A percentile compares a stretch with the other conserved stretches of the same genome.
Evolutionary conservation across 441 rosid genomes (phyloP).

Genomic region (Gossypium davidsonii): DNA sequence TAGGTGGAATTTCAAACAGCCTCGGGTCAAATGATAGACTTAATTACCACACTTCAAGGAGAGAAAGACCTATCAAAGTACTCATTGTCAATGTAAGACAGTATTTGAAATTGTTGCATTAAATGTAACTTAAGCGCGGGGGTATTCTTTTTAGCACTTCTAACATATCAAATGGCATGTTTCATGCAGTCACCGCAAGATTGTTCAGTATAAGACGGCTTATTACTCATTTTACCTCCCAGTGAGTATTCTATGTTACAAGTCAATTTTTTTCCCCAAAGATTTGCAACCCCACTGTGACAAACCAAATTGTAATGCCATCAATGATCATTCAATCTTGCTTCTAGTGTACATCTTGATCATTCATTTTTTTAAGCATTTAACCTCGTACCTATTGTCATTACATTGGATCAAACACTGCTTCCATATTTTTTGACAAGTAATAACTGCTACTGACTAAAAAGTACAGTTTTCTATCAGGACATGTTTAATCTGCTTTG

Average conservation of each 20-base stretch:
- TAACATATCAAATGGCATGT: background rate
- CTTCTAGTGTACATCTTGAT: background rate
- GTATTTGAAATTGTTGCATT: background rate
- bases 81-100: constrained; percentile 59
- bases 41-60: constrained; percentile 75
- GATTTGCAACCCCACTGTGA: background rate
- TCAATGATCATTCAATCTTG: background rate
- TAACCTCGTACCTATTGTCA: background rate
- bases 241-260: constrained; percentile 36
- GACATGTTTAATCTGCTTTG: background rate
- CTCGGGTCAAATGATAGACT: constrained; percentile 83
- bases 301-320: background rate
- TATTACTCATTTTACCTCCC: constrained; percentile 91
- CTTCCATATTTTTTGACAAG: background rate
- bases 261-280: background rate
- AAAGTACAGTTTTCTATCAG: background rate
- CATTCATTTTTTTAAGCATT: constrained; percentile 1
- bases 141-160: background rate
- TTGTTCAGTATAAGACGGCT: constrained; percentile 79
- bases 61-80: constrained; percentile 76
- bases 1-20: constrained; percentile 90
- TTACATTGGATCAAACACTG: background rate
- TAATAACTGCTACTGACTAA: background rate
- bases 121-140: background rate
- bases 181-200: constrained; percentile 61